phyloP scores from a whole-genome alignment of 768 basidiomycete species.

The Pleurotus salmoneostramineus region DNA sequence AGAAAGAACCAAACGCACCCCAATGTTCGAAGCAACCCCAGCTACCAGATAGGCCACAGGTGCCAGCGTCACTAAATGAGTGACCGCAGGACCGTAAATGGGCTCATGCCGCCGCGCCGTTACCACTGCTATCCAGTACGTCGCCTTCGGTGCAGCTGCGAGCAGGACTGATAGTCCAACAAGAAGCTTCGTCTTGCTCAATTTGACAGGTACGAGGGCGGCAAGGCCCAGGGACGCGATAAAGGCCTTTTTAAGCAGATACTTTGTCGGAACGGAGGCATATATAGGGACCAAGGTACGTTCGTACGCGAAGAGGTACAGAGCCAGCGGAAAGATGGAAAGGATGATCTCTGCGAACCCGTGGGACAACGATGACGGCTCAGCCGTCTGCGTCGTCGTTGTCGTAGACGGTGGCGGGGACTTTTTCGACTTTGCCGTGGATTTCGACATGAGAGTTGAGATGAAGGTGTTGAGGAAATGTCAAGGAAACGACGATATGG shows the following conservation, averaged over 20 bases:
- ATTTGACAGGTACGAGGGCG: slow-evolving; percentile 33
- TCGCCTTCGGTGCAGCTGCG: slow-evolving; percentile 51
- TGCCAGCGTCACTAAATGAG: slow-evolving; percentile 52
- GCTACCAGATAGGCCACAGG: slow-evolving; percentile 53
- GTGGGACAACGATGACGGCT: neutral
- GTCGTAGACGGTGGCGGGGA: neutral
- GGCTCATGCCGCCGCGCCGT: slow-evolving; percentile 52
- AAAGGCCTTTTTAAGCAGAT: slow-evolving; percentile 38
- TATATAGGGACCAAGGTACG: slow-evolving; percentile 68
- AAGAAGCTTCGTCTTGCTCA: slow-evolving; percentile 21
- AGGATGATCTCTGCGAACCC: neutral
- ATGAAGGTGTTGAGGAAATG: neutral
- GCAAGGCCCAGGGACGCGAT: slow-evolving; percentile 31
- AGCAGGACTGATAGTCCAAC: slow-evolving; percentile 30
- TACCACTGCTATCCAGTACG: slow-evolving; percentile 62
- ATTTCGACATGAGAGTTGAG: slow-evolving; percentile 1
- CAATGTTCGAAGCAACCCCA: slow-evolving; percentile 34
- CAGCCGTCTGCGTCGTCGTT: neutral
- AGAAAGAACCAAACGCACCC: slow-evolving; percentile 16
- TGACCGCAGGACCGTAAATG: slow-evolving; percentile 51
- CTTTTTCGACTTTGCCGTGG: neutral
- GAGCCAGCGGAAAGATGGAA: slow-evolving; percentile 35
- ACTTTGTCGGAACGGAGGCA: slow-evolving; percentile 51
- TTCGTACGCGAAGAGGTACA: slow-evolving; percentile 59
- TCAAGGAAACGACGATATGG: neutral